Base-by-base conservation (phyloP, 2,329 filamentous ascomycete genomes). In the Fusarium continuum region DNA sequence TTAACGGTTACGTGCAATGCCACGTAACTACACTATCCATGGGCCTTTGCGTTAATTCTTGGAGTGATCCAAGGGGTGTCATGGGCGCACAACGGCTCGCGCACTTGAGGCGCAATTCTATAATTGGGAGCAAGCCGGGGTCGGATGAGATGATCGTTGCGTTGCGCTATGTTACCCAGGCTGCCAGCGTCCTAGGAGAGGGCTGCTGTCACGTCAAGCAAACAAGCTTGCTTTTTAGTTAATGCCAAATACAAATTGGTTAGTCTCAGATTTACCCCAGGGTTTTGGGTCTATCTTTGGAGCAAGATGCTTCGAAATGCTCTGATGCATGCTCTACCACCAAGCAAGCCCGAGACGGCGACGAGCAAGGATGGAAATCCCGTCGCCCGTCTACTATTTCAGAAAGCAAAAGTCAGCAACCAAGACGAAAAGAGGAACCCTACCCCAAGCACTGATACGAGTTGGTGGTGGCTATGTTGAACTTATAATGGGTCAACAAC, bases 401-500 rank as follows among this genome's bases (percentile, higher is more conserved):
- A 41, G 49, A 50, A 34, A 41, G 41, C 29, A 36, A 51, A 48
- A 38, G 41, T 32, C 44, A 38, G 35, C 34, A 34, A 16, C 43
- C 49, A 52, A 57, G 45, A 25, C 29, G 17, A 38, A 35, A 26
- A 36, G 25, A 39, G 25, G 20, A 31, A 23, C 20, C 35, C 38
- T 20, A 23, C 23, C 31, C 39, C 45, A 63, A 64, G 44, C 59
- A 20, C 48, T 32, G 52, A 70, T 69, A 70, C 67, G 67, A 70
- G 54, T 47, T 45, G 26, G 55, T 28, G 65, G 67, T 60, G 67
- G 67, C 67, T 70, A 63, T 70, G 65, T 41, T 36, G 19, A 51
- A 41, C 34, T 51, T 56, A 29, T 55, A 59, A 50, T 44, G 41
- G 23, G 41, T 26, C 36, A 14, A 20, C 16, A 29, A n/a, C n/a